phyloP scores from a whole-genome alignment of 176 grass and related monocot genomes.

The Rhynchospora pubera region DNA sequence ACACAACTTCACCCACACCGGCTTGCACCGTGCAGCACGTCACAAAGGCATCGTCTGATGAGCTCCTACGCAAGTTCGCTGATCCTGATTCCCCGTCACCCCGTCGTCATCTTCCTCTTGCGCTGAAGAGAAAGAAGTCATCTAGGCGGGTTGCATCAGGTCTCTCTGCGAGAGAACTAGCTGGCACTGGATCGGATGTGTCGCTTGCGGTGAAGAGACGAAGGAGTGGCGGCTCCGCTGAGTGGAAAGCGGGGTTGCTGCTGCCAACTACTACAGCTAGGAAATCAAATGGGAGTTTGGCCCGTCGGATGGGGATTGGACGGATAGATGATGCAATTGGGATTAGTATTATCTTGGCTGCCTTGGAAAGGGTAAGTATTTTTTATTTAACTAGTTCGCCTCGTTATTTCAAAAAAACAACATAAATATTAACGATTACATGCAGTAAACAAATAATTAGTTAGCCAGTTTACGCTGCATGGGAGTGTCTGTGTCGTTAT shows the following conservation, averaged over 20 bases:
- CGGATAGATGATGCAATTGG: constrained; percentile 52
- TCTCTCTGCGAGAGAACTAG: constrained; percentile 62
- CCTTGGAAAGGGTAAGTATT: constrained; percentile 54
- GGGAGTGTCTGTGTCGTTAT: not conserved
- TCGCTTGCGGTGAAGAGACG: constrained; percentile 27
- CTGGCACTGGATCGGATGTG: not conserved
- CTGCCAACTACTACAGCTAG: constrained; percentile 31
- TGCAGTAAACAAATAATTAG: too few relatives aligned
- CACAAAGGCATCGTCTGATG: constrained; percentile 70
- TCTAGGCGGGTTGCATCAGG: constrained; percentile 64
- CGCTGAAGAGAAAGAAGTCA: constrained; percentile 55
- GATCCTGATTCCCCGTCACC: constrained; percentile 53
- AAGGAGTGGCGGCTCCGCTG: constrained; percentile 45
- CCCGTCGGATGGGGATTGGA: constrained; percentile 37
- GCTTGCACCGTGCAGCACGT: constrained; percentile 56
- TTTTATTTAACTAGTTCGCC: not conserved
- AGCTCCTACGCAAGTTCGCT: constrained; percentile 95
- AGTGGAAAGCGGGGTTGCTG: constrained; percentile 68
- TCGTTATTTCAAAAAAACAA: not conserved
- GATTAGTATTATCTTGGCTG: constrained; percentile 53
- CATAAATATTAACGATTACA: not conserved
- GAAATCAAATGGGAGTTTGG: not conserved
- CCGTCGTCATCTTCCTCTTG: constrained; percentile 32
- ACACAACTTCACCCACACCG: not conserved
- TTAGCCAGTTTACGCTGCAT: too few relatives aligned